Evolutionary conservation across 768 basidiomycete species (phyloP).

Genomic region (Cystobasidium tubakii): DNA sequence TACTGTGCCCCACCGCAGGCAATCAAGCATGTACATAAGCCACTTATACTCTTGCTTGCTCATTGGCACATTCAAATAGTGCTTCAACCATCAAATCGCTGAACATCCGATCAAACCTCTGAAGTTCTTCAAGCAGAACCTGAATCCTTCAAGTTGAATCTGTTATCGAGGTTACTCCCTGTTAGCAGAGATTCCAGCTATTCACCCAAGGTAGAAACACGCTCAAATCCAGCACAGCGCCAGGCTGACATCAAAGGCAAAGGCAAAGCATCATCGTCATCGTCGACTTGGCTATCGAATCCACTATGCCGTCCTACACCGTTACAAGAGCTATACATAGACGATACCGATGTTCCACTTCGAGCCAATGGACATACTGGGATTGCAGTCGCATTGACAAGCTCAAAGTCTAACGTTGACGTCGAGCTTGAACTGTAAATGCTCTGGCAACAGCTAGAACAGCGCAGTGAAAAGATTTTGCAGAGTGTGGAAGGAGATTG

Average conservation of each 20-base stretch:
- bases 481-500: slow-evolving; percentile 10
- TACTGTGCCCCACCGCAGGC: too few species aligned
- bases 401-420: not conserved
- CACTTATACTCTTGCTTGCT: too few species aligned
- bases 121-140: slow-evolving; percentile 3
- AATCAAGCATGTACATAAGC: too few species aligned
- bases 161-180: not conserved
- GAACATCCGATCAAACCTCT: not conserved
- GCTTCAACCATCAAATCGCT: not conserved
- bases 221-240: not conserved
- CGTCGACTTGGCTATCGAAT: not conserved
- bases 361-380: not conserved
- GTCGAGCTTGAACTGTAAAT: slow-evolving; percentile 2
- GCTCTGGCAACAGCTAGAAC: slow-evolving; percentile 33
- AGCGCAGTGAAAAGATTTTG: slow-evolving; percentile 19
- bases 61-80: too few species aligned
- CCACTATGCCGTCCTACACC: not conserved
- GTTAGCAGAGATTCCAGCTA: slow-evolving; percentile 4
- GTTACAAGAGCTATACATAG: slow-evolving; percentile 4
- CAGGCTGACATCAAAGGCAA: not conserved
- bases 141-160: not conserved
- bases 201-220: slow-evolving; percentile 6
- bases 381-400: slow-evolving; percentile 9
- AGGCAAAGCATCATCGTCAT: not conserved
- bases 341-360: not conserved